These are phyloP conservation scores for Beauveria sp. DNA, from an alignment of 2,329 filamentous ascomycete species.

Conservation along the genomic window DNA sequence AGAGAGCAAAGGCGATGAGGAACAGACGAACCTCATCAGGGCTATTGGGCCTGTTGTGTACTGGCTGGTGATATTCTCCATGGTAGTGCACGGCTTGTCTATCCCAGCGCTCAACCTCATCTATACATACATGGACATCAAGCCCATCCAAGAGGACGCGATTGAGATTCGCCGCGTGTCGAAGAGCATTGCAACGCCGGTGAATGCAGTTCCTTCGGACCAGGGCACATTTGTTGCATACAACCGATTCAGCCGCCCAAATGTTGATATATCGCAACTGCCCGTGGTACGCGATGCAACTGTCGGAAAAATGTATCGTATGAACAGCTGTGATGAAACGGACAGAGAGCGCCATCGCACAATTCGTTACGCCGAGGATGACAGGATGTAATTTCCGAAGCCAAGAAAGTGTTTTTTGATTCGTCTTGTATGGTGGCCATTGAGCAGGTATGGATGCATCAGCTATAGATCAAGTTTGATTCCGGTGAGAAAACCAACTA, in stretches of 20 bases:
- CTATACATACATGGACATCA: constrained; percentile 31
- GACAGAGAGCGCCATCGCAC: neutral
- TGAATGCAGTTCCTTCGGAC: constrained; percentile 32
- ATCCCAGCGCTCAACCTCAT: constrained; percentile 35
- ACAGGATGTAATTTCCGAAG: neutral
- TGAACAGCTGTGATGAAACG: neutral
- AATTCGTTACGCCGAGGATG: constrained; percentile 3
- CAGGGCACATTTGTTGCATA: constrained; percentile 35
- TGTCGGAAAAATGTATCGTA: neutral
- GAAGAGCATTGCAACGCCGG: constrained; percentile 27
- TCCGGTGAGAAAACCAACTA: constrained; percentile 2
- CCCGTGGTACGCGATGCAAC: constrained; percentile 1
- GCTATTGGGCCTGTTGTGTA: constrained; percentile 20
- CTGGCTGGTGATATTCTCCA: constrained; percentile 28
- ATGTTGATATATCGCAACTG: constrained; percentile 13
- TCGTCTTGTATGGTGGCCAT: neutral
- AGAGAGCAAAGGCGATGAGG: constrained; percentile 24
- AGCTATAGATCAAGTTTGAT: neutral
- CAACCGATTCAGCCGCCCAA: constrained; percentile 40
- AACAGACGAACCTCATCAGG: constrained; percentile 28
- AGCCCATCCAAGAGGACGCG: constrained; percentile 36
- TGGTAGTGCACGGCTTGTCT: constrained; percentile 39
- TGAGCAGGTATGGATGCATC: neutral
- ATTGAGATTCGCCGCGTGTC: constrained; percentile 31
- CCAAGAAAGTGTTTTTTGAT: neutral